Evolutionary conservation across 139 green algal species (phyloP), one percentile per base, ranked within the genome.

Genomic region (Parachlorella kessleri): DNA sequence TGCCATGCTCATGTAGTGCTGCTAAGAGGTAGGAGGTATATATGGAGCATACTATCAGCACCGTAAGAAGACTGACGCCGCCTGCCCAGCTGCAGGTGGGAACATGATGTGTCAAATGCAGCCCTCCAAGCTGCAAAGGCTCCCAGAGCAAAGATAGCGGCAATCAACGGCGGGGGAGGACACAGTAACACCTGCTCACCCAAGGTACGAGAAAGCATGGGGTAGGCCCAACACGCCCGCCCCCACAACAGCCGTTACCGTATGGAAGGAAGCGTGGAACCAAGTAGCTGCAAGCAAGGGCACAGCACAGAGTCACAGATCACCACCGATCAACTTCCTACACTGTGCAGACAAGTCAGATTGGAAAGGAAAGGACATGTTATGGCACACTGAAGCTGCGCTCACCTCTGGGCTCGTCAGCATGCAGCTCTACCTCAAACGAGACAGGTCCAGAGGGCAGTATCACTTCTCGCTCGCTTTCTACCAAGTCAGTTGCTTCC

Each of bases 191-290:
- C n/a, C 75, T 55, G 55, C 74, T 80, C 78, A 93, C 23, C 85
- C 86, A 30, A 93, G 75, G 55, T 86, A 90, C 5, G 66, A 82
- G 66, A 93, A 86, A 0, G 89, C 71, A 42, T 93, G 82, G n/a
- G 89, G 89, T 38, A 93, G 65, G 48, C 83, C 86, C 33, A 91
- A 77, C 28, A 92, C 84, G 8, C 70, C 72, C 7, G 85, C 85
- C 1, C 87, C 85, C 28, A 93, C 85, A 24, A 92, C 86, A 32
- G 88, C 88, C 18, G 75, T 86, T 6, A 92, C 73, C 14, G 80
- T 85, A 68, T 93, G 89, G 54, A 89, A 90, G 33, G 83, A 81
- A 6, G 88, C 88, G 80, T 90, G 84, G 30, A 77, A 86, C 84
- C 84, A 90, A 24, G 59, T 78, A 39, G 79, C 85, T 84, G 72